Evolutionary conservation across 2,329 filamentous ascomycete species (phyloP), one percentile per base, ranked within the genome.

Genomic region (Penicillium sp.): DNA sequence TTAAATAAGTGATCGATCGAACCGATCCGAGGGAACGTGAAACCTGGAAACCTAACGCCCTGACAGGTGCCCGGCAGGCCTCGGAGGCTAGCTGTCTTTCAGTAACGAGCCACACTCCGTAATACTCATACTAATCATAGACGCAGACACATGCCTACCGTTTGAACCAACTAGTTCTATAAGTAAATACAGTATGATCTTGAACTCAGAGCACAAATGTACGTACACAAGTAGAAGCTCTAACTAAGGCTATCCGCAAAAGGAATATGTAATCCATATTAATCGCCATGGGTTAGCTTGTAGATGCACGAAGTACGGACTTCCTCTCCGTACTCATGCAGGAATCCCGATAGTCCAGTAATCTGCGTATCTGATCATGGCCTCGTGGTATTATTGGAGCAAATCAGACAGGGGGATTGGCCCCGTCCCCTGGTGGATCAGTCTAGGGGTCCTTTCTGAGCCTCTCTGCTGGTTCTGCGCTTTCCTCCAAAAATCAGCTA

Each of bases 371-470:
- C 41, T 58, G 43, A 61, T 61, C 52, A 54, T 49, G 46, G 46
- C 6, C n/a, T 19, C 27, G 13, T 43, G 44, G 52, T 57, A 59
- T 60, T 43, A 52, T 60, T 52, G 22, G 40, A 36, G 51, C 57
- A 60, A 62, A 62, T 60, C 58, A 56, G 36, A 55, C 43, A 44
- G 31, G 47, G 36, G 46, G 9, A 22, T 43, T 46, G 50, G 59
- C 54, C 49, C 61, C 59, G 61, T 59, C 56, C 27, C 40, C 40
- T 44, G 51, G 61, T 63, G 61, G 61, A 63, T 61, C 60, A 6
- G 2, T 58, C 47, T 54, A 58, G 60, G 60, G 40, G 58, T 39
- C 41, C 37, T 41, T 40, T 9, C 35, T 61, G 46, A 31, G 6
- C 35, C 52, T 58, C 55, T 40, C 50, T 22, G 18, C 18, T 27